Conservation (phyloP, 176 grass and related monocot genomes). For the Cocos nucifera region DNA sequence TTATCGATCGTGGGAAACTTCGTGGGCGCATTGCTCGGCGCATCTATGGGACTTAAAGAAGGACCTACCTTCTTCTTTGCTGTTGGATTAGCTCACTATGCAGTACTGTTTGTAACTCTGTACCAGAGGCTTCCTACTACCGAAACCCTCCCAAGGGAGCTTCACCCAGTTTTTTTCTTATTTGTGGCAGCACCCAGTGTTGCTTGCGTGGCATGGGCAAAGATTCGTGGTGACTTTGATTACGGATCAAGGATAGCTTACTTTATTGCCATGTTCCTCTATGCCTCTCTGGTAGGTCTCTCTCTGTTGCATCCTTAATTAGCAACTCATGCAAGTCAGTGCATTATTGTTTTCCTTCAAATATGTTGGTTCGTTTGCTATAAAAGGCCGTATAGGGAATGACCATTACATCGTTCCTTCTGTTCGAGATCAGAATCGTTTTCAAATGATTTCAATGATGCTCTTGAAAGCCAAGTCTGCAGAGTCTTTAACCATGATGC, state of each 20-base stretch:
- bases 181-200: conserved; percentile 85
- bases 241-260: conserved; percentile 56
- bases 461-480: no score
- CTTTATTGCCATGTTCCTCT: conserved; percentile 91
- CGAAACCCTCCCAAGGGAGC: conserved; percentile 77
- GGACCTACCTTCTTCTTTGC: conserved; percentile 87
- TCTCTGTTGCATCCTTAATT: no score
- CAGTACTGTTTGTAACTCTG: conserved; percentile 92
- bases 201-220: conserved; percentile 86
- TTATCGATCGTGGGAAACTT: conserved; percentile 94
- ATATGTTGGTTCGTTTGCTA: no score
- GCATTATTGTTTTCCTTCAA: no score
- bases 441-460: no score
- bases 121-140: conserved; percentile 94
- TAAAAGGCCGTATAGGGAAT: no score
- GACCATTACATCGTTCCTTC: no score
- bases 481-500: no score
- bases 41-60: conserved; percentile 65
- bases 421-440: no score
- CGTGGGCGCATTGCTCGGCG: conserved; percentile 70
- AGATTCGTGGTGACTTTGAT: conserved; percentile 64
- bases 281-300: conserved; percentile 63
- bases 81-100: conserved; percentile 81
- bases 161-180: conserved; percentile 96
- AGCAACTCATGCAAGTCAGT: no score